phyloP scores from a whole-genome alignment of 257 asterid genomes.

The Solanum habrochaites region DNA sequence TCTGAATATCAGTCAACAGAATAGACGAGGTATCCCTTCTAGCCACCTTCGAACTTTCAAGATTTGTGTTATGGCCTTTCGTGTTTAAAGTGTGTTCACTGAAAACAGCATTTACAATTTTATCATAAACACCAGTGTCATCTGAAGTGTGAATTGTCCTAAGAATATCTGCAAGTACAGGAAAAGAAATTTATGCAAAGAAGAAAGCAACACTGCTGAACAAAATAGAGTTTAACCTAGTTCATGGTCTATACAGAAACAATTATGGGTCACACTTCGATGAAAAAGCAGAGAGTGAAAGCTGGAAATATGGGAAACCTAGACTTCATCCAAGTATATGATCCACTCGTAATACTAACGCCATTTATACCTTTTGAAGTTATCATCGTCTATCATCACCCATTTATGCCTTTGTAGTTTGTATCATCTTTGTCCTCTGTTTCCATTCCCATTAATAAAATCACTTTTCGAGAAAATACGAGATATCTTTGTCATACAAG shows the following conservation, averaged over 20 bases:
- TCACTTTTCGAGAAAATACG: background rate
- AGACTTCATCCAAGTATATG: background rate
- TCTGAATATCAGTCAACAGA: conserved; percentile 49
- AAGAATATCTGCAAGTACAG: conserved; percentile 48
- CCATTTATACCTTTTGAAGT: background rate
- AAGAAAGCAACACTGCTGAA: conserved; percentile 2
- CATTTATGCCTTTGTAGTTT: background rate
- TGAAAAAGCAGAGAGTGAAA: background rate
- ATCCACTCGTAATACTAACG: background rate
- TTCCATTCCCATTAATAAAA: background rate
- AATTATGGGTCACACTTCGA: background rate
- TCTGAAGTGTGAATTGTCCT: conserved; percentile 77
- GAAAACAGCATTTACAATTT: conserved; percentile 69
- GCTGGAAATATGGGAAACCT: background rate
- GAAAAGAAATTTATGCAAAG: conserved; percentile 3
- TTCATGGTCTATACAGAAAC: background rate
- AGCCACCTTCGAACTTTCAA: conserved; percentile 41
- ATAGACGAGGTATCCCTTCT: conserved; percentile 46
- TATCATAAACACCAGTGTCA: conserved; percentile 61
- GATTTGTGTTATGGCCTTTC: conserved; percentile 38
- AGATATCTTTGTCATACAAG: background rate
- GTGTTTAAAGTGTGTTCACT: conserved; percentile 47
- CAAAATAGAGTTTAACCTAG: background rate
- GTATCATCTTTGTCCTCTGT: background rate
- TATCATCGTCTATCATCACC: background rate